A percentile compares a stretch with the other conserved stretches of the same genome.
Conservation (phyloP, 345 rosid species). For the Eucalyptus shirleyi region DNA sequence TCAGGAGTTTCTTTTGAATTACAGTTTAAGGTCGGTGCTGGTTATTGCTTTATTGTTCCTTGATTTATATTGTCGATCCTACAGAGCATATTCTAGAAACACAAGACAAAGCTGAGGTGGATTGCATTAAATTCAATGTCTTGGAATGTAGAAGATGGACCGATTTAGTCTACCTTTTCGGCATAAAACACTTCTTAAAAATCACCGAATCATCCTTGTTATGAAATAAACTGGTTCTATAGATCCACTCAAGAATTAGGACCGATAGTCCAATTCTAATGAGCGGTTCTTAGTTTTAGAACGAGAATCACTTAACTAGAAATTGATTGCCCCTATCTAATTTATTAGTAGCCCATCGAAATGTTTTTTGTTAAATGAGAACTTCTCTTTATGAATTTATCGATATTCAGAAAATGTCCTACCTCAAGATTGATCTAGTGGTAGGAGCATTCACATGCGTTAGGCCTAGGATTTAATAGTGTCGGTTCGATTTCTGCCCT, state of each 20-base stretch:
- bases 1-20: too few relatives aligned
- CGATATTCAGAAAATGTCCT: neutral
- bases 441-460: neutral
- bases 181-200: neutral
- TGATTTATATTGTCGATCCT: too few relatives aligned
- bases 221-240: too few relatives aligned
- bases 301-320: too few relatives aligned
- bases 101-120: too few relatives aligned
- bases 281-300: rapidly evolving
- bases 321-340: too few relatives aligned
- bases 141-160: neutral
- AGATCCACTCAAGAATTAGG: too few relatives aligned
- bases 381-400: neutral
- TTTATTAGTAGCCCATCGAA: neutral
- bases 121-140: too few relatives aligned
- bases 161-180: neutral
- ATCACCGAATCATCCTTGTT: neutral
- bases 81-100: too few relatives aligned
- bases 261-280: rapidly evolving
- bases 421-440: neutral
- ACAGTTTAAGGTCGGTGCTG: too few relatives aligned
- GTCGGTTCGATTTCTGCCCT: neutral
- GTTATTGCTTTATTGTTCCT: too few relatives aligned
- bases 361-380: neutral
- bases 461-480: neutral